Percentiles rank a stretch among this genome's conserved stretches.
These are phyloP conservation scores for Viridothelium virens DNA, from an alignment of 495 filamentous ascomycete genomes.

Conservation along the genomic window DNA sequence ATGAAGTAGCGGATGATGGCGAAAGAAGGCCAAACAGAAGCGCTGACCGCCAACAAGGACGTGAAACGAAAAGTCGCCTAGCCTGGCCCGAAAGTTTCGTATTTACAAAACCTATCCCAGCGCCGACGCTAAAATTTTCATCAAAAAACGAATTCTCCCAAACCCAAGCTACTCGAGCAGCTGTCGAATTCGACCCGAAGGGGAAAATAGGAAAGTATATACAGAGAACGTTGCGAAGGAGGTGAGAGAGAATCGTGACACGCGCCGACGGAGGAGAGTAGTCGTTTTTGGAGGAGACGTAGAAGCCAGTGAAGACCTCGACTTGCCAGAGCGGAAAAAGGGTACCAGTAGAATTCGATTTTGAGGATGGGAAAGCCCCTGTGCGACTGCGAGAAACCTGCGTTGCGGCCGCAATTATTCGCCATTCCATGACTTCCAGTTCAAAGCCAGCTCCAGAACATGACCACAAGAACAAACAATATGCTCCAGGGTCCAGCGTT, in stretches of 20 bases:
- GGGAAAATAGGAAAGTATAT: neutral
- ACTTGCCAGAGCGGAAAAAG: neutral
- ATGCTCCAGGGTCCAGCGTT: neutral
- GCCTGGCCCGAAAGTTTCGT: neutral
- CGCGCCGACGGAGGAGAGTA: neutral
- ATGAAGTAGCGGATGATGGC: neutral
- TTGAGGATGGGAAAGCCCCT: no score
- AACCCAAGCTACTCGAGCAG: neutral
- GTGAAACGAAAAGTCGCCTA: neutral
- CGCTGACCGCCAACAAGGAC: conserved; percentile 1
- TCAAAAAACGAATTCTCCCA: neutral
- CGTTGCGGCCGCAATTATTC: no score
- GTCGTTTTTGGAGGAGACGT: neutral
- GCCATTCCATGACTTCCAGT: no score
- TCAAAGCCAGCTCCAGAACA: conserved; percentile 7
- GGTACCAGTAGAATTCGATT: neutral
- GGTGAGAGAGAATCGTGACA: neutral
- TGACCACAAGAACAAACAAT: neutral
- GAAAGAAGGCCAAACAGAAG: neutral
- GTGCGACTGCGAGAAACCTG: no score
- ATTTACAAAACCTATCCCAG: neutral
- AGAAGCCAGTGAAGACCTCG: neutral
- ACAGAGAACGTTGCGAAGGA: conserved; percentile 4
- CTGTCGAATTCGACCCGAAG: neutral
- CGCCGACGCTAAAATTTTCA: conserved; percentile 1